Conservation (phyloP, 345 rosid genomes). For the Acer negundo region DNA sequence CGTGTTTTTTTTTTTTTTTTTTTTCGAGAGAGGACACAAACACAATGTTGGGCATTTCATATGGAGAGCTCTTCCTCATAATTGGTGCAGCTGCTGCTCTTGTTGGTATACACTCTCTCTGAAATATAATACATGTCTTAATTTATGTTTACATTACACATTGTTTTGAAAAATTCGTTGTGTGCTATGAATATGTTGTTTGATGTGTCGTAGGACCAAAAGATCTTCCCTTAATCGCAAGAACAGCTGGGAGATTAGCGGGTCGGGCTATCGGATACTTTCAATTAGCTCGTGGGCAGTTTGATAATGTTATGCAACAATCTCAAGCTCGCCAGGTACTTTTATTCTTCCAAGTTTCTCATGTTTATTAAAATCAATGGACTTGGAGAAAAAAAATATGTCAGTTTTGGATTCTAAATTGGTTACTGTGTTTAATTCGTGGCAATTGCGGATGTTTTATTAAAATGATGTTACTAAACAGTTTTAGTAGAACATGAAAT, state of each 20-base stretch:
- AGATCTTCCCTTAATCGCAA: conserved; percentile 75
- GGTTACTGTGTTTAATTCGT: background rate
- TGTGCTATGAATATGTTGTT: background rate
- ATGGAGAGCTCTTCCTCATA: conserved; percentile 64
- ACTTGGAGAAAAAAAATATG: background rate
- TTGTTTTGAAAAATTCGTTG: background rate
- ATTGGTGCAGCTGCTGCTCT: conserved; percentile 69
- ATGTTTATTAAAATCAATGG: background rate
- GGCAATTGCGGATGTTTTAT: background rate
- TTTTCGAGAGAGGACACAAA: background rate
- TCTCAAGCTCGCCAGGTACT: conserved; percentile 88
- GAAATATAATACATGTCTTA: background rate
- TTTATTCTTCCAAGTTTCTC: background rate
- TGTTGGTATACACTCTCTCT: conserved; percentile 43
- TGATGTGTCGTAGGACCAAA: conserved; percentile 56
- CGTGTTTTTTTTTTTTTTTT: too few relatives aligned
- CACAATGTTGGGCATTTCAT: conserved; percentile 60
- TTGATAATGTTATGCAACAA: conserved; percentile 78
- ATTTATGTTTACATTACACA: background rate
- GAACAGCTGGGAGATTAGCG: conserved; percentile 74
- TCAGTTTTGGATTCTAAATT: background rate
- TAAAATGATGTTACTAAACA: background rate
- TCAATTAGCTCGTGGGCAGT: conserved; percentile 84
- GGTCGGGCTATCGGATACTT: conserved; percentile 85
- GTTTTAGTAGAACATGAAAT: background rate